Percentiles rank a stretch among this genome's conserved stretches.
phyloP scores from a whole-genome alignment of 1,139 yeast genomes.

The Protomyces lactucae-debilis region DNA sequence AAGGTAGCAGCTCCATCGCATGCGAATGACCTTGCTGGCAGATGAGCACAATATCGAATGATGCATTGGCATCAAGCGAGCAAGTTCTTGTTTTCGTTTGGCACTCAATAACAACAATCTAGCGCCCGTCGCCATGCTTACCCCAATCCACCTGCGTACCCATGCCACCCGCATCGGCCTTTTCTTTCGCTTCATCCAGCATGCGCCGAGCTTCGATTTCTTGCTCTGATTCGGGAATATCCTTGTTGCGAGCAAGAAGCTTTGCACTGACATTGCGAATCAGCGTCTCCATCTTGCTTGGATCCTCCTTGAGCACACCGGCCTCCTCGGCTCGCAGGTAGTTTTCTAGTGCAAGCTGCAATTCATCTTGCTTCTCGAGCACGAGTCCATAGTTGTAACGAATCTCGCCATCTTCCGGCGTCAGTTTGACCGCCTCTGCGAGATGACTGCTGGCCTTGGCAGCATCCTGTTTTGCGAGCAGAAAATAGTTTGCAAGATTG shows the following conservation, averaged over 20 bases:
- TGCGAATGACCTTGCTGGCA: too few species aligned
- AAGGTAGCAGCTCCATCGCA: too few species aligned
- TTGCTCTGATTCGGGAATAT: conserved; percentile 11
- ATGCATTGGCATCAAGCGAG: too few species aligned
- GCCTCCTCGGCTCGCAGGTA: conserved; percentile 23
- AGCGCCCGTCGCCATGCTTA: conserved; percentile 5
- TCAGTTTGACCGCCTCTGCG: conserved; percentile 8
- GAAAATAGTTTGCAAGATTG: conserved; percentile 20
- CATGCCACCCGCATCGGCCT: conserved; percentile 12
- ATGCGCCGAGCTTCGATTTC: conserved; percentile 5
- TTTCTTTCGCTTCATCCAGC: not conserved
- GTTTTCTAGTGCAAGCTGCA: conserved; percentile 19
- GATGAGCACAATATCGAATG: too few species aligned
- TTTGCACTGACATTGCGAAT: conserved; percentile 22
- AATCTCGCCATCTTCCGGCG: conserved; percentile 19
- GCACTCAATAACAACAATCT: too few species aligned
- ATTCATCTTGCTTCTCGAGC: conserved; percentile 21
- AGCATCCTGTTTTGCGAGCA: conserved; percentile 10
- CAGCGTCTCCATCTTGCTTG: not conserved
- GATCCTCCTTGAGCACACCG: conserved; percentile 10
- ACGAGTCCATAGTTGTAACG: conserved; percentile 24
- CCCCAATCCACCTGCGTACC: conserved; percentile 25
- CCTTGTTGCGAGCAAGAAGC: conserved; percentile 10
- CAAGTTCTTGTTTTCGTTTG: too few species aligned
- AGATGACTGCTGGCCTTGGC: conserved; percentile 9